Conservation (phyloP, 768 basidiomycete genomes). For the Lactarius indigo region DNA sequence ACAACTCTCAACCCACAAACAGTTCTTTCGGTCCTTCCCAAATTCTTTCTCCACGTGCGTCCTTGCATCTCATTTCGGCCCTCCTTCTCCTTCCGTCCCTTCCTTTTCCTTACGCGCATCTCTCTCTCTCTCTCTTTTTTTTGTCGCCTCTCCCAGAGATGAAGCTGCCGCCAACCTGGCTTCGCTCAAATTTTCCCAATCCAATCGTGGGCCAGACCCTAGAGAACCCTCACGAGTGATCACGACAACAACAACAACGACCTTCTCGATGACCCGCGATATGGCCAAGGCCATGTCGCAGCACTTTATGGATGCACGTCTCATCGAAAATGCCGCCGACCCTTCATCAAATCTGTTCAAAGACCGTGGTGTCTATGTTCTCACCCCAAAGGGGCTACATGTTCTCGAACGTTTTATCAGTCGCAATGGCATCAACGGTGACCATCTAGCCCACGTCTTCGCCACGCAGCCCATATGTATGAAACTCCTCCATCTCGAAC, state of each 20-base stretch:
- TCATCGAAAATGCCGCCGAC: conserved; percentile 96
- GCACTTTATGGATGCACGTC: conserved; percentile 98
- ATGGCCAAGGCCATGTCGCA: conserved; percentile 99
- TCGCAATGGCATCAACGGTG: conserved; percentile 97
- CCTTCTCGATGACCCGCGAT: conserved; percentile 98
- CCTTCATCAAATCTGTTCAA: conserved; percentile 88
- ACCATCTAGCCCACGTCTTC: conserved; percentile 88
- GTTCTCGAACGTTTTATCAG: conserved; percentile 99
- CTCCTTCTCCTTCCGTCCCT: conserved; percentile 22
- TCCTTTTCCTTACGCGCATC: background rate
- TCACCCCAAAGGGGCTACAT: conserved; percentile 97
- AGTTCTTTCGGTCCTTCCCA: conserved; percentile 92
- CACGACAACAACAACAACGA: conserved; percentile 98
- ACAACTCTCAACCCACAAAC: conserved; percentile 82
- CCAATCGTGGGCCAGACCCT: conserved; percentile 96
- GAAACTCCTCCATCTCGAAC: conserved; percentile 95
- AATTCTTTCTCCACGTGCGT: conserved; percentile 96
- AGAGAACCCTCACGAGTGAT: conserved; percentile 97
- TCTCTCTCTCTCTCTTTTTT: conserved; percentile 18
- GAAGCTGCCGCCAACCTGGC: conserved; percentile 92
- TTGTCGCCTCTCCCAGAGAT: conserved; percentile 53
- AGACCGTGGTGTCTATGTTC: conserved; percentile 92
- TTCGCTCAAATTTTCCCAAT: conserved; percentile 97
- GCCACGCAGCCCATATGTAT: conserved; percentile 92
- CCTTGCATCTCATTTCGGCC: background rate